Conservation (phyloP, 257 asterid species). For the Apocynum venetum region DNA sequence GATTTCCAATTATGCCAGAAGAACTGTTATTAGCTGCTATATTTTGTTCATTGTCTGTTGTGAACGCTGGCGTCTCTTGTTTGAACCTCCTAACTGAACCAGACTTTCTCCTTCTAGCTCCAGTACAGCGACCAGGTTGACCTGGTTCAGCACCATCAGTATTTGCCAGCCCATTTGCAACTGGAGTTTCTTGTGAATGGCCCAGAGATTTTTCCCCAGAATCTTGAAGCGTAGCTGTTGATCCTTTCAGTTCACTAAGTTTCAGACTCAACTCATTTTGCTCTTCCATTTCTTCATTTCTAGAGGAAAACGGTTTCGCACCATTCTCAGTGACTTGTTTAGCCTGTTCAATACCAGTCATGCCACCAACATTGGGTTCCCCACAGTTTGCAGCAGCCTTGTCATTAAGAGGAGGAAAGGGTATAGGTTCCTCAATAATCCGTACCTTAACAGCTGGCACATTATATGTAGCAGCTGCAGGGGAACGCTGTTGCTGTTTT, state of each 20-base stretch:
- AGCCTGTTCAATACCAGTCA: slow-evolving; percentile 19
- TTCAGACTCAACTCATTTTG: slow-evolving; percentile 49
- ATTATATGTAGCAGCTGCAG: slow-evolving; percentile 45
- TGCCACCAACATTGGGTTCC: slow-evolving; percentile 19
- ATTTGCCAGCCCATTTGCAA: slow-evolving; percentile 37
- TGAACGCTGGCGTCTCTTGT: slow-evolving; percentile 42
- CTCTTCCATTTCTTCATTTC: slow-evolving; percentile 34
- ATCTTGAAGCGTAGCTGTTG: slow-evolving; percentile 23
- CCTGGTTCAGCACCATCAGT: slow-evolving; percentile 32
- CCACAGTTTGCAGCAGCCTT: slow-evolving; percentile 21
- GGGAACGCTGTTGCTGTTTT: slow-evolving; percentile 47
- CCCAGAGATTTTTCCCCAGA: slow-evolving; percentile 21
- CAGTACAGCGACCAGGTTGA: slow-evolving; percentile 59
- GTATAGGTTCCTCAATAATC: slow-evolving; percentile 31
- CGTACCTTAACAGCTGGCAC: slow-evolving; percentile 45
- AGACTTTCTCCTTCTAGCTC: slow-evolving; percentile 88
- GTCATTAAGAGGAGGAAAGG: slow-evolving; percentile 30
- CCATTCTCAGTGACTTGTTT: slow-evolving; percentile 35
- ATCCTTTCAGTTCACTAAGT: slow-evolving; percentile 58
- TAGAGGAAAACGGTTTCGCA: slow-evolving; percentile 21
- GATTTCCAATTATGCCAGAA: slow-evolving; percentile 28
- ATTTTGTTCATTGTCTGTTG: slow-evolving; percentile 31
- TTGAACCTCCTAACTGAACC: slow-evolving; percentile 84
- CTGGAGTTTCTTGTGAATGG: slow-evolving; percentile 8
- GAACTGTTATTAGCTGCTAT: slow-evolving; percentile 18